Conservation (phyloP, 805 yeast genomes). For the Wickerhamiella musiphila region DNA sequence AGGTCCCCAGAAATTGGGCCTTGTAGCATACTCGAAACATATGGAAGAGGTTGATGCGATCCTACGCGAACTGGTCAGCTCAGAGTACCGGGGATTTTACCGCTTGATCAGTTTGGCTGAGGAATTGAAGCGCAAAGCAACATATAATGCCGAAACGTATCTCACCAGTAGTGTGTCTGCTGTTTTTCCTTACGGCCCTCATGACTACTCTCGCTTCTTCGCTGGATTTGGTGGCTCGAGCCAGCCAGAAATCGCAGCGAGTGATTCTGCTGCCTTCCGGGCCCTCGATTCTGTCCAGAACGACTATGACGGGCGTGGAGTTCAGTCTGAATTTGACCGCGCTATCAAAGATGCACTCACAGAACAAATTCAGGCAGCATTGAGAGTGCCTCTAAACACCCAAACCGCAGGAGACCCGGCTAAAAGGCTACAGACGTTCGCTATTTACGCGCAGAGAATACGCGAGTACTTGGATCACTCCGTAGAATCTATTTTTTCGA, state of each 20-base stretch:
- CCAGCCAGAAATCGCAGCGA: background rate
- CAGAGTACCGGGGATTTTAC: constrained; percentile 25
- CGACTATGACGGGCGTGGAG: constrained; percentile 22
- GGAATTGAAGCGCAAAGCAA: constrained; percentile 38
- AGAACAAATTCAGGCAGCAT: constrained; percentile 10
- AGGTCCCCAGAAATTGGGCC: constrained; percentile 11
- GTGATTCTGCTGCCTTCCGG: background rate
- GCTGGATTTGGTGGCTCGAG: too few species aligned
- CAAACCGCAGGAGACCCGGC: constrained; percentile 10
- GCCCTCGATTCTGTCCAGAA: constrained; percentile 16
- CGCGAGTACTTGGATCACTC: constrained; percentile 9
- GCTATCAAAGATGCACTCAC: constrained; percentile 16
- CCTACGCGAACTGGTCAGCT: constrained; percentile 3
- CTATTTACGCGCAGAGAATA: constrained; percentile 1
- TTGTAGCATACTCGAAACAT: constrained; percentile 18
- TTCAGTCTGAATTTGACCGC: constrained; percentile 30
- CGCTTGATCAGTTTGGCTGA: constrained; percentile 50
- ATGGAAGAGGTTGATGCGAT: constrained; percentile 3
- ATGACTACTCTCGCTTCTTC: too few species aligned
- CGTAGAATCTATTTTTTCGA: constrained; percentile 4
- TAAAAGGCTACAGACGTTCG: background rate
- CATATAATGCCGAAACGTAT: constrained; percentile 33
- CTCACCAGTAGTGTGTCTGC: constrained; percentile 20
- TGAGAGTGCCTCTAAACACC: constrained; percentile 9
- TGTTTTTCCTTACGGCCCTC: background rate